Percentiles rank a stretch among this genome's conserved stretches.
phyloP scores from a whole-genome alignment of 2,329 filamentous ascomycete species.

The Zasmidium citrigriseum region DNA sequence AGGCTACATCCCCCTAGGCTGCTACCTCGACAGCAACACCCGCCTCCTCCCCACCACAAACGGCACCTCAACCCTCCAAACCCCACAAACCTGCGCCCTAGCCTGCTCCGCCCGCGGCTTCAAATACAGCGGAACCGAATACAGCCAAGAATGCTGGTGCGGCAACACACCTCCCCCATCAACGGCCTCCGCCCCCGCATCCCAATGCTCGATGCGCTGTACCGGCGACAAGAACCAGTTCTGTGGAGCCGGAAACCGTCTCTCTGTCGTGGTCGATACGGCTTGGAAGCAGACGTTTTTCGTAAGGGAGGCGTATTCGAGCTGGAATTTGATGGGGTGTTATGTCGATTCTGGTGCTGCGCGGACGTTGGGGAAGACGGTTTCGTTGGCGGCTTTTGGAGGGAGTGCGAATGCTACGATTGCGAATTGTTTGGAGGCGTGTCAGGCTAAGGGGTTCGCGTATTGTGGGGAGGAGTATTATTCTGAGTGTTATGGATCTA shows the following conservation, averaged over 20 bases:
- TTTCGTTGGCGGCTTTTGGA: constrained; percentile 23
- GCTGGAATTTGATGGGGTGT: constrained; percentile 30
- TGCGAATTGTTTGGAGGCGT: constrained; percentile 31
- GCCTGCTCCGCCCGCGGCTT: constrained; percentile 27
- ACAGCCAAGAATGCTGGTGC: constrained; percentile 23
- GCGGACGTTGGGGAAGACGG: constrained; percentile 19
- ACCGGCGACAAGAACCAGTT: constrained; percentile 24
- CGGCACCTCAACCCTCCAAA: constrained; percentile 23
- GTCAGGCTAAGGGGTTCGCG: constrained; percentile 21
- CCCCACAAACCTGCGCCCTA: constrained; percentile 26
- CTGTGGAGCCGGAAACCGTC: constrained; percentile 26
- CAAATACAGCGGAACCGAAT: constrained; percentile 38
- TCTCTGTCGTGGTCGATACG: constrained; percentile 20
- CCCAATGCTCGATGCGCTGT: constrained; percentile 29
- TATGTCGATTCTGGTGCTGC: constrained; percentile 25
- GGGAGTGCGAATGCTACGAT: constrained; percentile 28
- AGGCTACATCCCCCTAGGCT: constrained; percentile 29
- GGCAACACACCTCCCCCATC: neutral
- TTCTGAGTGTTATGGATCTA: constrained; percentile 28
- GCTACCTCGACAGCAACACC: constrained; percentile 29
- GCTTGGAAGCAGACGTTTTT: constrained; percentile 29
- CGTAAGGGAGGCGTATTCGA: constrained; percentile 19
- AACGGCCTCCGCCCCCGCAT: neutral
- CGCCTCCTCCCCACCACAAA: constrained; percentile 25
- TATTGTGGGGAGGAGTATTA: constrained; percentile 34